Evolutionary conservation across 345 rosid species (phyloP).

Genomic region (Citropsis articulata): DNA sequence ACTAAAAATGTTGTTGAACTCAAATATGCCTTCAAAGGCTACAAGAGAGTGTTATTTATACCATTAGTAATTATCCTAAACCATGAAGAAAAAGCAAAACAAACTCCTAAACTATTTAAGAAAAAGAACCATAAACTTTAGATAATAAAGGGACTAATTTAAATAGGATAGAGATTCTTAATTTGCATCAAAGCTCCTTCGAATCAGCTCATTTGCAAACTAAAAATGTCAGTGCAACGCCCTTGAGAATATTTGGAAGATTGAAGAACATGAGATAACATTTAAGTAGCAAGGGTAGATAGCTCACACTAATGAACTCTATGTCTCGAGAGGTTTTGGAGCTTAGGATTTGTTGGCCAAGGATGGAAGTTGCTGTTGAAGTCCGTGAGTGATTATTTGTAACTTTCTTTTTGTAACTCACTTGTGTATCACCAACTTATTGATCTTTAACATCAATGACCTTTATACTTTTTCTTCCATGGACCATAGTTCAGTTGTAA

Average conservation of each 20-base stretch:
- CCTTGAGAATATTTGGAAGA: background rate
- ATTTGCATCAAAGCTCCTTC: background rate
- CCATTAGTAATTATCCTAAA: too few relatives aligned
- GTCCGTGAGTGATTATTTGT: background rate
- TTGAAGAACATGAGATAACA: background rate
- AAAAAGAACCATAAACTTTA: too few relatives aligned
- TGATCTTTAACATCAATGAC: background rate
- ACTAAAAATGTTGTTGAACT: too few relatives aligned
- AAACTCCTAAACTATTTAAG: too few relatives aligned
- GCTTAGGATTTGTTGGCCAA: background rate
- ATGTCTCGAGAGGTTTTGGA: background rate
- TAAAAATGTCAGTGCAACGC: background rate
- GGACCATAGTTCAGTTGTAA: background rate
- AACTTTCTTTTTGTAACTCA: background rate
- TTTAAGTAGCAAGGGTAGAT: background rate
- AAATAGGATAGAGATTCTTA: too few relatives aligned
- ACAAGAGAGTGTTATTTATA: too few relatives aligned
- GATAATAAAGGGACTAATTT: too few relatives aligned
- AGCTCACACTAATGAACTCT: background rate
- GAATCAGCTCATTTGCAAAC: background rate
- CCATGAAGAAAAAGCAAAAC: too few relatives aligned
- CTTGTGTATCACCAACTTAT: background rate
- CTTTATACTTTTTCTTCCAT: background rate
- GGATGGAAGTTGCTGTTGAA: background rate
- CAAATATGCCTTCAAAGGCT: too few relatives aligned